Evolutionary conservation across 2,329 filamentous ascomycete genomes (phyloP).

Genomic region (Arthrinium phaeospermum): DNA sequence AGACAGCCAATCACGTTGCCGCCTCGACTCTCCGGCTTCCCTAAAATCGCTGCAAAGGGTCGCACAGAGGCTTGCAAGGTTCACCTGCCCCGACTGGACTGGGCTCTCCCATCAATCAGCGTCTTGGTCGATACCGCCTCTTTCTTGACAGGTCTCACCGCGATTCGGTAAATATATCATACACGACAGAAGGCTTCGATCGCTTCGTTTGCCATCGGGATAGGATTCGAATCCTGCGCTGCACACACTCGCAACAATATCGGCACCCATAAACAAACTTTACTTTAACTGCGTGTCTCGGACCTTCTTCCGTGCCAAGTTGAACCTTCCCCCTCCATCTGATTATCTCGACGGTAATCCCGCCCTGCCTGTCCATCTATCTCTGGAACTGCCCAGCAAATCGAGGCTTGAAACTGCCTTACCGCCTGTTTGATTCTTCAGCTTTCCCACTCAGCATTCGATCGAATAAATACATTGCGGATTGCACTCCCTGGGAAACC

Average conservation of each 20-base stretch:
- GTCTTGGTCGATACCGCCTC: conserved; percentile 14
- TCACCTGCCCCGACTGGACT: conserved; percentile 18
- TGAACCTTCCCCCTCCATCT: conserved; percentile 8
- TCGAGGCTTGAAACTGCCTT: conserved; percentile 16
- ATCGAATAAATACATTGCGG: not conserved
- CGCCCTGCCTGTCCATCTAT: not conserved
- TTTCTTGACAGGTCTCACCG: conserved; percentile 17
- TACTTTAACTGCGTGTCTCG: conserved; percentile 15
- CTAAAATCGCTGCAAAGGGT: conserved; percentile 20
- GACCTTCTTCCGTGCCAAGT: conserved; percentile 14
- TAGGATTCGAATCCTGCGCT: conserved; percentile 8
- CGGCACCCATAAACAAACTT: conserved; percentile 14
- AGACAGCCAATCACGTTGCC: conserved; percentile 21
- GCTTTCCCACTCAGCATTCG: conserved; percentile 7
- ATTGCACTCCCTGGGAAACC: not conserved
- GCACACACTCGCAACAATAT: not conserved
- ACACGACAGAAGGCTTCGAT: conserved; percentile 11
- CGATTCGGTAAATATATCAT: conserved; percentile 13
- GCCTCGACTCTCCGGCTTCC: conserved; percentile 22
- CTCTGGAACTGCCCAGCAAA: conserved; percentile 14
- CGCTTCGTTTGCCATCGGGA: conserved; percentile 1
- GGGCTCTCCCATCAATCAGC: conserved; percentile 14
- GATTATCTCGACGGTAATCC: conserved; percentile 18
- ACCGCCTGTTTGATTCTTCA: conserved; percentile 15
- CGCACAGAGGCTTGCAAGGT: conserved; percentile 16